These are phyloP conservation scores for Colletotrichum karsti DNA, from an alignment of 2,329 filamentous ascomycete species.

Conservation along the genomic window DNA sequence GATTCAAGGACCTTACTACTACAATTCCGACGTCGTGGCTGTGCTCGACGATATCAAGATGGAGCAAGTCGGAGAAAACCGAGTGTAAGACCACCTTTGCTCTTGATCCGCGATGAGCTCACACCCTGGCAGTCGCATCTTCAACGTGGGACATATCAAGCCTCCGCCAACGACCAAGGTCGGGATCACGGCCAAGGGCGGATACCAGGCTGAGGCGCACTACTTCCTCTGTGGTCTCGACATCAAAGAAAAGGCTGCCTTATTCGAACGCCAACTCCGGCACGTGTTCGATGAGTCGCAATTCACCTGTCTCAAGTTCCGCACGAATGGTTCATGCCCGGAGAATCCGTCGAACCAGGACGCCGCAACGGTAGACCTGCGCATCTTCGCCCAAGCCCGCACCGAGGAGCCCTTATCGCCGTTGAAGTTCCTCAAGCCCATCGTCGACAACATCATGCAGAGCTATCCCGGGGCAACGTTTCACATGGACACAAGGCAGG, in stretches of 20 bases:
- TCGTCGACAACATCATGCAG: constrained; percentile 50
- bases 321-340: constrained; percentile 44
- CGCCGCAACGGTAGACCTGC: constrained; percentile 56
- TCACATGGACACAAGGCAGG: constrained; percentile 43
- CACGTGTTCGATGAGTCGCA: constrained; percentile 43
- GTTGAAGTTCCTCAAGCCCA: constrained; percentile 46
- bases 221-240: constrained; percentile 54
- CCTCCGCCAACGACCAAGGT: constrained; percentile 44
- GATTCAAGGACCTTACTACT: constrained; percentile 53
- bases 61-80: constrained; percentile 50
- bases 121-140: background rate
- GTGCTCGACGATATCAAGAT: constrained; percentile 50
- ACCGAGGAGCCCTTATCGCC: constrained; percentile 42
- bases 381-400: constrained; percentile 55
- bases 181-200: constrained; percentile 51
- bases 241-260: constrained; percentile 49
- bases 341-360: constrained; percentile 52
- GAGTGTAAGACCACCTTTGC: constrained; percentile 32
- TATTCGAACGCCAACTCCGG: constrained; percentile 50
- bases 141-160: constrained; percentile 33
- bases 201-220: constrained; percentile 54
- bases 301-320: constrained; percentile 43
- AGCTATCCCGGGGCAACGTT: constrained; percentile 52
- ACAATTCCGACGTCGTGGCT: constrained; percentile 53
- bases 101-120: background rate